phyloP scores from a whole-genome alignment of 768 basidiomycete species.

The Dacryopinax spathularia region DNA sequence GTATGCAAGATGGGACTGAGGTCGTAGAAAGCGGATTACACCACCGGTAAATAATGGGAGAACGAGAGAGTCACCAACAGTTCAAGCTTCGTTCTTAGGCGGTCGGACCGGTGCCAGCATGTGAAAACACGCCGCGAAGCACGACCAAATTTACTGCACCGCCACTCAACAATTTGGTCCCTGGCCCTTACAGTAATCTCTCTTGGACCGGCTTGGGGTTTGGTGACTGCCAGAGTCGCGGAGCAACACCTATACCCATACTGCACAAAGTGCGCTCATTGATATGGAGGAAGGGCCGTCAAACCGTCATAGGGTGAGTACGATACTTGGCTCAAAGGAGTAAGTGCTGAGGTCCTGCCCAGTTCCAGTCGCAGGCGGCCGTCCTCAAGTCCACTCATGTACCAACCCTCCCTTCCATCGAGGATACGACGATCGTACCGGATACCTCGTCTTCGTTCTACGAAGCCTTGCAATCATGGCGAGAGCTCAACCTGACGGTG shows the following conservation, averaged over 20 bases:
- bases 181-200: background rate
- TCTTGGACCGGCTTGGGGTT: background rate
- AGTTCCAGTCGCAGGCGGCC: background rate
- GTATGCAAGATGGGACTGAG: no score
- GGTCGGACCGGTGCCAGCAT: background rate
- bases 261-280: no score
- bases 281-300: background rate
- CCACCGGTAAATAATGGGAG: background rate
- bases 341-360: background rate
- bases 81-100: background rate
- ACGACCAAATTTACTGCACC: background rate
- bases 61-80: background rate
- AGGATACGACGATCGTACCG: constrained; percentile 24
- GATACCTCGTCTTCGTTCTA: constrained; percentile 71
- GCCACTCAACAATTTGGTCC: background rate
- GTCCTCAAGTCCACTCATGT: background rate
- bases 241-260: no score
- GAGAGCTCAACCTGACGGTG: constrained; percentile 65
- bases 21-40: background rate
- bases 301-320: background rate
- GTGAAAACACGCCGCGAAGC: no score
- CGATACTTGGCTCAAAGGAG: background rate
- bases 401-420: background rate
- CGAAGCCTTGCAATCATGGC: constrained; percentile 56
- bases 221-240: background rate